Percentiles rank a stretch among this genome's conserved stretches.
Conservation (phyloP, 768 basidiomycete species). For the Suillus bovinus region DNA sequence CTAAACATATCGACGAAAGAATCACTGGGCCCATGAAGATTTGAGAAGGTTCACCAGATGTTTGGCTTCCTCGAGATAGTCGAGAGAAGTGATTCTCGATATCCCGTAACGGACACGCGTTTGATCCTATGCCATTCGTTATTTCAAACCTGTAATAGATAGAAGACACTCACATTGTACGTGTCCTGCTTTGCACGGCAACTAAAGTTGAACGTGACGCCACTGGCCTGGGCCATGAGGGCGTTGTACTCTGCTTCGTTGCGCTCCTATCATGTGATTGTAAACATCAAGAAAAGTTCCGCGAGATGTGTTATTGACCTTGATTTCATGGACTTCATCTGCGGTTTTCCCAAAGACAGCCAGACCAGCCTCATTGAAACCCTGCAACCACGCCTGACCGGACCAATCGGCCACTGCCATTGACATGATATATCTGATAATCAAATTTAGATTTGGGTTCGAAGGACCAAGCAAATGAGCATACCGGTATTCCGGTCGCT, state of each 20-base stretch:
- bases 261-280: conserved; percentile 44
- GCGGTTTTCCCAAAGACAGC: conserved; percentile 76
- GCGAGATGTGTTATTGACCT: conserved; percentile 40
- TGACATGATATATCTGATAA: conserved; percentile 70
- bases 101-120: conserved; percentile 84
- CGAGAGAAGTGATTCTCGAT: conserved; percentile 58
- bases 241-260: conserved; percentile 59
- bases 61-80: conserved; percentile 70
- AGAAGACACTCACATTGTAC: conserved; percentile 61
- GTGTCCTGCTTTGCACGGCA: conserved; percentile 88
- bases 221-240: conserved; percentile 62
- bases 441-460: conserved; percentile 3
- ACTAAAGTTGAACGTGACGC: conserved; percentile 76
- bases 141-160: not conserved
- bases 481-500: conserved; percentile 79
- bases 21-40: conserved; percentile 53
- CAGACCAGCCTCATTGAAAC: conserved; percentile 91
- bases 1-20: not conserved
- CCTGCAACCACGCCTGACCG: conserved; percentile 88
- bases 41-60: conserved; percentile 60
- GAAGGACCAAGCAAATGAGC: conserved; percentile 22
- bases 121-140: conserved; percentile 55
- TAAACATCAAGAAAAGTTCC: not conserved
- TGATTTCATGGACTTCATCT: conserved; percentile 74
- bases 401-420: conserved; percentile 91